Base-by-base conservation (phyloP, 228 moss, liverwort and hornwort species). In the Sphagnum magellanicum region DNA sequence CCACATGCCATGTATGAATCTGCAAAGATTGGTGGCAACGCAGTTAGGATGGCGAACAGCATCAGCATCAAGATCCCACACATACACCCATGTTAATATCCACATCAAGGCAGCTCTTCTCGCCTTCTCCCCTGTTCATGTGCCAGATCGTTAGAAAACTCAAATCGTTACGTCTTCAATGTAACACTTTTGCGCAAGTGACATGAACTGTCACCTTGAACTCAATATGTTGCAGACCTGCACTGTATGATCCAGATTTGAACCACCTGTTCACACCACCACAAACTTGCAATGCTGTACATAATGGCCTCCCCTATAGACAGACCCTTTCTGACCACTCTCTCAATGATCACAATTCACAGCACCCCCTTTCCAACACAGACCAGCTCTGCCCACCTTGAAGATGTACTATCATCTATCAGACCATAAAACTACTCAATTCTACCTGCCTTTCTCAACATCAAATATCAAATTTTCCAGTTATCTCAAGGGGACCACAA, bases 61-160 rank as follows among this genome's bases (percentile, higher is more conserved):
- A 64, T 79, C 81, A 95, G 80, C 82, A 95, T 76, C 79, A 90
- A 74, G 72, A 83, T 67, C 83, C 79, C 74, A 88, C 77, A 88
- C 68, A 75, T 86, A 75, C 84, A 32, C 79, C 77, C 77, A 83
- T 65, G 82, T 92, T 92, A 95, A 90, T 88, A 92, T 87, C 87
- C 78, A 82, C 82, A 76, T 74, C 50, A 67, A 80, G 63, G 78
- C 79, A 66, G 66, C 71, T 64, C 70, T 67, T 75, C 72, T 68
- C 71, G 63, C 52, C 79, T 70, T 71, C 83, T 70, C 71, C 48
- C 73, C 73, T 72, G 67, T 73, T 62, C 58, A 52, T 73, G 72
- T 71, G 84, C 81, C 73, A 53, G 67, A 52, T 66, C 71, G 67
- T 49, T 47, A 63, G 61, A 73, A 46, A 74, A 73, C 60, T 66